phyloP scores from a whole-genome alignment of 2,329 filamentous ascomycete genomes.

The Phaeomoniella chlamydospora region DNA sequence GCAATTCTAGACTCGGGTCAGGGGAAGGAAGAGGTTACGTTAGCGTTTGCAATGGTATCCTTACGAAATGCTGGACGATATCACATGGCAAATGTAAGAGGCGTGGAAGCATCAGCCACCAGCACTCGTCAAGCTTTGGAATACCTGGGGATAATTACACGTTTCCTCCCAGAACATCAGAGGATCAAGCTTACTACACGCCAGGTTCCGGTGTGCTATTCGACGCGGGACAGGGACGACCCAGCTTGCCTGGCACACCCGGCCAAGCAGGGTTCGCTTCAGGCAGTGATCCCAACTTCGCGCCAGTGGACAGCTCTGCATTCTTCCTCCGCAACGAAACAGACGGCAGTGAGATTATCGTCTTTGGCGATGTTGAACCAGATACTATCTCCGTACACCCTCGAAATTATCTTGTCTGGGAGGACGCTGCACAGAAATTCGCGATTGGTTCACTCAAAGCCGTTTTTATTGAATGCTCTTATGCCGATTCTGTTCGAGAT shows the following conservation, averaged over 20 bases:
- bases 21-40: constrained; percentile 72
- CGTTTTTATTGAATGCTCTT: constrained; percentile 94
- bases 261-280: constrained; percentile 13
- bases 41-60: constrained; percentile 75
- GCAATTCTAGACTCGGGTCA: constrained; percentile 68
- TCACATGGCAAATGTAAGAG: constrained; percentile 85
- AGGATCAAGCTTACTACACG: constrained; percentile 14
- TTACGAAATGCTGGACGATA: constrained; percentile 74
- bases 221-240: constrained; percentile 1
- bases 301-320: constrained; percentile 59
- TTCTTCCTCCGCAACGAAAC: constrained; percentile 75
- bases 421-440: constrained; percentile 76
- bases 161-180: constrained; percentile 19
- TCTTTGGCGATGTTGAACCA: constrained; percentile 93
- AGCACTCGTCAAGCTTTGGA: constrained; percentile 36
- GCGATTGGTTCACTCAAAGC: constrained; percentile 55
- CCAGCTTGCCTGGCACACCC: constrained; percentile 2
- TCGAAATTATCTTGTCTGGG: constrained; percentile 72
- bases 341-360: constrained; percentile 64
- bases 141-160: constrained; percentile 32
- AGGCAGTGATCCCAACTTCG: constrained; percentile 22
- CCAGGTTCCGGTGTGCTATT: background rate
- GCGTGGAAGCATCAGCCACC: constrained; percentile 37
- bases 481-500: constrained; percentile 64
- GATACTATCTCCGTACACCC: constrained; percentile 72